Evolutionary conservation across 2,329 filamentous ascomycete genomes (phyloP).

Genomic region (Sphaerulina populicola): DNA sequence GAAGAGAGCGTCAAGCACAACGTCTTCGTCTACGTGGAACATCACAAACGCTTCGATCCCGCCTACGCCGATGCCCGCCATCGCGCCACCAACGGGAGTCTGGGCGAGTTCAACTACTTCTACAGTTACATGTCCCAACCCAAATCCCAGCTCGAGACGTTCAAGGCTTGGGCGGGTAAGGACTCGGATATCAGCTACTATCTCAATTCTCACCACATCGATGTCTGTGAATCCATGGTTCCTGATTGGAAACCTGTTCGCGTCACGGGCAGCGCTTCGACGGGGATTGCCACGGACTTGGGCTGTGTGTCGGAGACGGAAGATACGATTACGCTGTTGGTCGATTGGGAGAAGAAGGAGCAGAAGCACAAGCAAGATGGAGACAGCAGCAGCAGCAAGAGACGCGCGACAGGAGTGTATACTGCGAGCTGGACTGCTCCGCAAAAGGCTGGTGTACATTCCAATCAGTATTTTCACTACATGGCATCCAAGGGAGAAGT

Average conservation of each 20-base stretch:
- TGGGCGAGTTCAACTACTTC: slow-evolving; percentile 97
- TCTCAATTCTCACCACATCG: slow-evolving; percentile 88
- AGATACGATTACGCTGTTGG: slow-evolving; percentile 84
- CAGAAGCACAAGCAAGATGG: slow-evolving; percentile 36
- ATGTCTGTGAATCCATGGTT: slow-evolving; percentile 89
- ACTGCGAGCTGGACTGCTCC: slow-evolving; percentile 93
- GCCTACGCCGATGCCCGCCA: slow-evolving; percentile 81
- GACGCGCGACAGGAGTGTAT: slow-evolving; percentile 78
- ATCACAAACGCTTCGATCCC: slow-evolving; percentile 93
- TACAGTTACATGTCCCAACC: slow-evolving; percentile 95
- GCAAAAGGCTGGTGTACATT: slow-evolving; percentile 87
- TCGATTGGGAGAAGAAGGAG: slow-evolving; percentile 72
- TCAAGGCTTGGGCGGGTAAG: slow-evolving; percentile 86
- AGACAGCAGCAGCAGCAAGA: slow-evolving; percentile 37
- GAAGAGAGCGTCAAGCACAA: slow-evolving; percentile 62
- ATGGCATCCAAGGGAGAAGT: slow-evolving; percentile 78
- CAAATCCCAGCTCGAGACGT: slow-evolving; percentile 84
- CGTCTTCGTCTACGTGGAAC: slow-evolving; percentile 88
- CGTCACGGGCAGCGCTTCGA: slow-evolving; percentile 69
- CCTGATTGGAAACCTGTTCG: slow-evolving; percentile 63
- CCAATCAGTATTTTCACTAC: slow-evolving; percentile 95
- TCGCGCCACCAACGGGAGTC: slow-evolving; percentile 53
- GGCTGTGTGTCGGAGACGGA: slow-evolving; percentile 77
- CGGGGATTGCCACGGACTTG: slow-evolving; percentile 67
- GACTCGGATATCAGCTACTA: slow-evolving; percentile 95